Conservation (phyloP, 192 early-diverging fungal species). For the Neocallimastix lanati region DNA sequence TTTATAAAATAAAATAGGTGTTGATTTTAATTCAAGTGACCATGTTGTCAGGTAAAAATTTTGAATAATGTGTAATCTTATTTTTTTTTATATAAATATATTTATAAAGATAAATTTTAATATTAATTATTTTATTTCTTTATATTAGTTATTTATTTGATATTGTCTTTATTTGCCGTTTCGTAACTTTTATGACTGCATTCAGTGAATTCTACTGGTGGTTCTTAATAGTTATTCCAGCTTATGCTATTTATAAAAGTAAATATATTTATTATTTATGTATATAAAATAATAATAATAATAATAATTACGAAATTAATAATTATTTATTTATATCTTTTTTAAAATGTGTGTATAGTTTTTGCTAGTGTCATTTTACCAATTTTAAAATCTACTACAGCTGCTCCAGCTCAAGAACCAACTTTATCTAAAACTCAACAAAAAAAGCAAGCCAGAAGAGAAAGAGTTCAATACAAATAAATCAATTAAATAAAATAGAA, state of each 20-base stretch:
- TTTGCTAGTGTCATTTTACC: background rate
- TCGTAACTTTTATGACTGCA: background rate
- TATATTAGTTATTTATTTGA: background rate
- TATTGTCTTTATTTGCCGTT: background rate
- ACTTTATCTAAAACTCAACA: background rate
- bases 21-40: background rate
- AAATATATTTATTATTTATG: background rate
- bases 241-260: background rate
- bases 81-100: too few relatives aligned
- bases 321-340: too few relatives aligned
- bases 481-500: too few relatives aligned
- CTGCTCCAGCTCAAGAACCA: background rate
- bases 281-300: too few relatives aligned
- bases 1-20: background rate
- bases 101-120: too few relatives aligned
- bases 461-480: background rate
- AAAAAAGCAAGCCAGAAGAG: background rate
- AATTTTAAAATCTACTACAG: background rate
- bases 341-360: too few relatives aligned
- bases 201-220: background rate
- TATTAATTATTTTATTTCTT: too few relatives aligned
- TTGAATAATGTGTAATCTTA: too few relatives aligned
- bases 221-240: background rate
- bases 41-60: background rate
- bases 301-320: too few relatives aligned